Evolutionary conservation across 116 monocot species (phyloP).

Genomic region (Papilionanthe hybrid): DNA sequence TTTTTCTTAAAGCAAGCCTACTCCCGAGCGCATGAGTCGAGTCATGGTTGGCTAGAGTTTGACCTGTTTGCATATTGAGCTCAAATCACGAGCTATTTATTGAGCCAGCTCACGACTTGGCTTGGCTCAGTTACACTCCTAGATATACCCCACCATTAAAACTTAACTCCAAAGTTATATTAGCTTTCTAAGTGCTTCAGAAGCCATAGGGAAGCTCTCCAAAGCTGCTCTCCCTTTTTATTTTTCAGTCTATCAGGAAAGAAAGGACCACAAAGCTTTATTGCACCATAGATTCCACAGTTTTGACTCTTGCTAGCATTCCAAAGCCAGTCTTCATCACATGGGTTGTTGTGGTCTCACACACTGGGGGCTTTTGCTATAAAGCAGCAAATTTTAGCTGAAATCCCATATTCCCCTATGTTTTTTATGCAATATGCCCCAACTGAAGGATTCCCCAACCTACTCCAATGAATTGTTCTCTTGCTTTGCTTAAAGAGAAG

Average conservation of each 20-base stretch:
- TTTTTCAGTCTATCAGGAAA: neutral
- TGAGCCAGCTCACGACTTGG: too few species aligned
- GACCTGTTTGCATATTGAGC: too few species aligned
- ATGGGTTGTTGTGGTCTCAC: conserved; percentile 12
- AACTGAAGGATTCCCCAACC: conserved; percentile 8
- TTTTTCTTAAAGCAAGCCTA: too few species aligned
- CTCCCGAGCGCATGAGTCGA: too few species aligned
- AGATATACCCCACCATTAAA: neutral
- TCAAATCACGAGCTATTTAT: too few species aligned
- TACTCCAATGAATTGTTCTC: conserved; percentile 10
- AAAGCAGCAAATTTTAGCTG: conserved; percentile 9
- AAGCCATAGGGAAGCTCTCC: neutral
- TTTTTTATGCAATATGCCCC: neutral
- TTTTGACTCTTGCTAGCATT: conserved; percentile 13
- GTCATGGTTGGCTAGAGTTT: too few species aligned
- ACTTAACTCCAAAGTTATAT: neutral
- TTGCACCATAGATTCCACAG: conserved; percentile 9
- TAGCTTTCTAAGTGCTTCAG: neutral
- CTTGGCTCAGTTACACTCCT: too few species aligned
- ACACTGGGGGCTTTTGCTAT: neutral
- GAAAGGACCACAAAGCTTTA: conserved; percentile 1
- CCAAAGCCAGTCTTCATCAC: conserved; percentile 11
- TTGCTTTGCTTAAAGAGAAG: conserved; percentile 5
- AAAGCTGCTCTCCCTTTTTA: neutral
- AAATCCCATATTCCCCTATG: conserved; percentile 1